Evolutionary conservation across 805 yeast genomes (phyloP).

Genomic region (Starmerella riodocensis): DNA sequence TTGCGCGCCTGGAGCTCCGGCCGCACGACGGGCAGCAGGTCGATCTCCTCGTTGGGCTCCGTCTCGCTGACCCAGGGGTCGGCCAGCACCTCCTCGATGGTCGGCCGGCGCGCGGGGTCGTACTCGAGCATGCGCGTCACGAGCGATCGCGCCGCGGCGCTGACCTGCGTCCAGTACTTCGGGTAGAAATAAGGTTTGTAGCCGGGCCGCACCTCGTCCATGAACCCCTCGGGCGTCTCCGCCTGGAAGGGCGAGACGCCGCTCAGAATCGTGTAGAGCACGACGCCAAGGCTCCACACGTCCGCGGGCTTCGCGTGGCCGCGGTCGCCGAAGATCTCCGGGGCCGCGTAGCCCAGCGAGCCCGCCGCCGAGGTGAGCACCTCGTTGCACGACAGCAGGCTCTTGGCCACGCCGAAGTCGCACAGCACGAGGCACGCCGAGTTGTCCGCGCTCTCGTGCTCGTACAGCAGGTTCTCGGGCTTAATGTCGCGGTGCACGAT

Average conservation of each 20-base stretch:
- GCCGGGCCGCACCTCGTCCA: constrained; percentile 62
- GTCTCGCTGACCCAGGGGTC: constrained; percentile 59
- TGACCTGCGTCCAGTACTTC: constrained; percentile 73
- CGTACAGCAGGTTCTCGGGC: constrained; percentile 80
- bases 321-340: constrained; percentile 66
- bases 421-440: constrained; percentile 73
- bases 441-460: constrained; percentile 36
- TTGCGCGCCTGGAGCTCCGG: constrained; percentile 72
- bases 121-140: constrained; percentile 57
- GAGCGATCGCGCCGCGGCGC: constrained; percentile 67
- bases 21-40: constrained; percentile 69
- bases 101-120: constrained; percentile 64
- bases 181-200: constrained; percentile 73
- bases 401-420: constrained; percentile 91
- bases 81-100: constrained; percentile 67
- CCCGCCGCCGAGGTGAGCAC: constrained; percentile 67
- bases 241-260: constrained; percentile 89
- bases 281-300: constrained; percentile 90
- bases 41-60: constrained; percentile 38
- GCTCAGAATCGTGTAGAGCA: constrained; percentile 75
- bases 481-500: constrained; percentile 90
- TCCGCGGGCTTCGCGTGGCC: constrained; percentile 97
- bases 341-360: constrained; percentile 93
- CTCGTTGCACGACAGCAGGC: constrained; percentile 46
- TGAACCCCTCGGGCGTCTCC: constrained; percentile 66